Percentiles rank a stretch among this genome's conserved stretches.
Conservation (phyloP, 179 eudicot genomes). For the Patellifolia procumbens region DNA sequence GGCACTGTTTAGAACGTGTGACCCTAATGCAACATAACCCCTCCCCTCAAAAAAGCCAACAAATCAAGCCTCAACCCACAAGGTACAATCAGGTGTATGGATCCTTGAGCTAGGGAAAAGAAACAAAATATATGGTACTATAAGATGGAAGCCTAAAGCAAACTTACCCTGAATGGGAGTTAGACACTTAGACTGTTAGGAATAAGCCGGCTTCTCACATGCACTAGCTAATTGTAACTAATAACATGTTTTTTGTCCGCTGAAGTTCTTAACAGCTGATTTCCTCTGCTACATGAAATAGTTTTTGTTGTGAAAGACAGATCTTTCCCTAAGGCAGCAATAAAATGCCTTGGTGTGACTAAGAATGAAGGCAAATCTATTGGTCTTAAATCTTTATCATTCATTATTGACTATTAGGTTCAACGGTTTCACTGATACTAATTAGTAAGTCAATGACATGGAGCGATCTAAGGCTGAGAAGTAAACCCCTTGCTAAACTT, state of each 20-base stretch:
- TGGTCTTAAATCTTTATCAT: no score
- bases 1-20: neutral
- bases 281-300: neutral
- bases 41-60: neutral
- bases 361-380: neutral
- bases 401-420: neutral
- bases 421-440: neutral
- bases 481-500: neutral
- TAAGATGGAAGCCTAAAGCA: no score
- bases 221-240: neutral
- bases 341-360: neutral
- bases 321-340: neutral
- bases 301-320: neutral
- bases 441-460: neutral
- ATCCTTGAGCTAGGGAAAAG: neutral
- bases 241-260: neutral
- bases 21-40: no score
- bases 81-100: conserved; percentile 1
- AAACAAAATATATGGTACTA: neutral
- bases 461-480: neutral
- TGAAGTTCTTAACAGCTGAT: neutral
- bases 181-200: neutral
- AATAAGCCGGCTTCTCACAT: neutral
- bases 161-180: neutral
- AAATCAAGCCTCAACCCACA: neutral